phyloP scores from a whole-genome alignment of 164 flowering plant species.

The Chimonanthus salicifolius region DNA sequence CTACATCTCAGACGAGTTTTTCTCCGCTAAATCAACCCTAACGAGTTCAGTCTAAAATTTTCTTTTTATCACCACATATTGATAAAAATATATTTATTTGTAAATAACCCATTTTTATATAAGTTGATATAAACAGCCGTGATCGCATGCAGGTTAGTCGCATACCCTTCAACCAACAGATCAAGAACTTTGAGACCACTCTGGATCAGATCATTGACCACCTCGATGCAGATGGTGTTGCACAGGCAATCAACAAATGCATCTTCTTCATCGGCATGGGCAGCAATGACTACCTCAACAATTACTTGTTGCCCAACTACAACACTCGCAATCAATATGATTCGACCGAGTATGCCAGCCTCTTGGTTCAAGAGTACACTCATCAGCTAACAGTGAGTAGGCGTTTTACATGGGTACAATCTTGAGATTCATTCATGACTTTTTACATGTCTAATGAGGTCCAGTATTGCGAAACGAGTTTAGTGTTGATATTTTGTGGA shows the following conservation, averaged over 20 bases:
- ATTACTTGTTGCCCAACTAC: conserved; percentile 90
- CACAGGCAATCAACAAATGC: conserved; percentile 35
- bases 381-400: conserved; percentile 49
- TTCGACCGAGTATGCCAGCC: conserved; percentile 54
- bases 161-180: conserved; percentile 82
- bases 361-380: conserved; percentile 55
- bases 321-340: conserved; percentile 59
- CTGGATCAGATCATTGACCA: conserved; percentile 64
- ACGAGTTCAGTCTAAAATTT: too few relatives aligned
- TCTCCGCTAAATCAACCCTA: too few relatives aligned
- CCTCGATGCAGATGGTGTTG: conserved; percentile 51
- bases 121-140: too few relatives aligned
- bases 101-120: too few relatives aligned
- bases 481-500: too few relatives aligned
- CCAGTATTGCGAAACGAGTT: too few relatives aligned
- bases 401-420: not conserved
- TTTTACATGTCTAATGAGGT: too few relatives aligned
- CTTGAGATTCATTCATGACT: too few relatives aligned
- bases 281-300: conserved; percentile 95
- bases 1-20: too few relatives aligned
- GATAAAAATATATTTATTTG: too few relatives aligned
- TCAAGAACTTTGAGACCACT: conserved; percentile 66
- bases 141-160: conserved; percentile 50
- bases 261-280: conserved; percentile 94
- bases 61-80: too few relatives aligned